phyloP scores from a whole-genome alignment of 768 basidiomycete genomes.

The Collybiopsis confluens region DNA sequence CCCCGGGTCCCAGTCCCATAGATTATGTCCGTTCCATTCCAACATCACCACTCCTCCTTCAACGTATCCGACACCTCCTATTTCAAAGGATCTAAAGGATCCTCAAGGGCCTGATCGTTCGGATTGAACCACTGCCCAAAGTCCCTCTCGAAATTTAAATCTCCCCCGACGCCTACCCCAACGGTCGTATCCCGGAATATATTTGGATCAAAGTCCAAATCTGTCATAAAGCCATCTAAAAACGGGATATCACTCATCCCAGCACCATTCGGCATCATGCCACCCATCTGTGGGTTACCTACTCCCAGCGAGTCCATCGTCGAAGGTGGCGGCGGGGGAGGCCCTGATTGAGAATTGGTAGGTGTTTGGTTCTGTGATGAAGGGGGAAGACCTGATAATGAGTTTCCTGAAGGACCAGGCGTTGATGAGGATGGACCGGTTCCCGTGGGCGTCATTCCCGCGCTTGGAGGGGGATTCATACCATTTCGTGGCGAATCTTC shows the following conservation, averaged over 20 bases:
- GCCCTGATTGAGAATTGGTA: conserved; percentile 10
- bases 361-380: conserved; percentile 20
- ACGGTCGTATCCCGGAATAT: conserved; percentile 28
- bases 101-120: conserved; percentile 28
- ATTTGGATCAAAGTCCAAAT: conserved; percentile 32
- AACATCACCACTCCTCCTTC: no score
- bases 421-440: conserved; percentile 19
- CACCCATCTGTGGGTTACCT: background rate
- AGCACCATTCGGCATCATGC: background rate
- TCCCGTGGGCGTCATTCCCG: conserved; percentile 23
- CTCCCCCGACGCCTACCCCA: conserved; percentile 31
- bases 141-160: conserved; percentile 67
- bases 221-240: conserved; percentile 45
- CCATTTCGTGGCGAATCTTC: conserved; percentile 43
- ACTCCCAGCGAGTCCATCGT: background rate
- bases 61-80: background rate
- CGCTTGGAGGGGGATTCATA: conserved; percentile 14
- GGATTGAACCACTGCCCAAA: conserved; percentile 76
- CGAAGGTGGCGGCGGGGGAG: conserved; percentile 4
- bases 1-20: no score
- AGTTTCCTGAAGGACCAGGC: conserved; percentile 3
- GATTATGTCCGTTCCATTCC: no score
- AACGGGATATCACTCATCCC: conserved; percentile 10
- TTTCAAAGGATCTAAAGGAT: conserved; percentile 3
- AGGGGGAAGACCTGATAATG: background rate